phyloP scores from a whole-genome alignment of 306 rosid genomes.

The Casuarina cunninghamiana region DNA sequence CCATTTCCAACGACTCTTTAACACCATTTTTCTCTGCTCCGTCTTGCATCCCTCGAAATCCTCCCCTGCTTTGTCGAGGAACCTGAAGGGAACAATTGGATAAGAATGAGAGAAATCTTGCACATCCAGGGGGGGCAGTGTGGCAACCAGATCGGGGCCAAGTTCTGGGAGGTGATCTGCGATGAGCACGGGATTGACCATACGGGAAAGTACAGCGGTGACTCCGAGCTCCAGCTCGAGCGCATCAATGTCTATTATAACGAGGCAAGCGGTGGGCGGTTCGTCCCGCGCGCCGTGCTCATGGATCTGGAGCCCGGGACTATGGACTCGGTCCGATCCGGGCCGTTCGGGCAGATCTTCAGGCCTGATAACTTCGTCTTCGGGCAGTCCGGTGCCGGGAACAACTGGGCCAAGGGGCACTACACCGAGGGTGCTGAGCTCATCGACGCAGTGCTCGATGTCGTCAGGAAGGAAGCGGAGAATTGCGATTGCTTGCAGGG shows the following conservation, averaged over 20 bases:
- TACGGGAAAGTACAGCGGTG: slow-evolving; percentile 45
- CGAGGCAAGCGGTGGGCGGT: slow-evolving; percentile 54
- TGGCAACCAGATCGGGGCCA: slow-evolving; percentile 59
- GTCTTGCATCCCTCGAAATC: not conserved
- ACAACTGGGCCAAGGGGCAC: slow-evolving; percentile 59
- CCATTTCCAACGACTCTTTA: not conserved
- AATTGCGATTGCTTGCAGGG: slow-evolving; percentile 58
- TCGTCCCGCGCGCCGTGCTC: slow-evolving; percentile 53
- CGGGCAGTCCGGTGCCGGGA: slow-evolving; percentile 57
- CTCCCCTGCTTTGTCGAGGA: not conserved
- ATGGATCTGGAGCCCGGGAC: slow-evolving; percentile 63
- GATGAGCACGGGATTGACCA: slow-evolving; percentile 53
- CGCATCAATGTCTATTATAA: slow-evolving; percentile 52
- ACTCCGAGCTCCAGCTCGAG: slow-evolving; percentile 49
- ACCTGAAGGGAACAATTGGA: not conserved
- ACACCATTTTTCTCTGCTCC: not conserved
- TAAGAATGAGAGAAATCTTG: slow-evolving; percentile 48
- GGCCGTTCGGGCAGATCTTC: slow-evolving; percentile 47
- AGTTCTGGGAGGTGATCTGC: slow-evolving; percentile 61
- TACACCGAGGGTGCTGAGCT: slow-evolving; percentile 58
- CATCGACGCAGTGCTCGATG: slow-evolving; percentile 54
- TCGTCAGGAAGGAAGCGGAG: slow-evolving; percentile 55
- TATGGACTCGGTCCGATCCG: slow-evolving; percentile 53
- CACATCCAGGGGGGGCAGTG: slow-evolving; percentile 60
- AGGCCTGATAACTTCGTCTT: slow-evolving; percentile 55